These are phyloP conservation scores for Nothomitra cinnamomea DNA, from an alignment of 2,329 filamentous ascomycete genomes.

Conservation along the genomic window DNA sequence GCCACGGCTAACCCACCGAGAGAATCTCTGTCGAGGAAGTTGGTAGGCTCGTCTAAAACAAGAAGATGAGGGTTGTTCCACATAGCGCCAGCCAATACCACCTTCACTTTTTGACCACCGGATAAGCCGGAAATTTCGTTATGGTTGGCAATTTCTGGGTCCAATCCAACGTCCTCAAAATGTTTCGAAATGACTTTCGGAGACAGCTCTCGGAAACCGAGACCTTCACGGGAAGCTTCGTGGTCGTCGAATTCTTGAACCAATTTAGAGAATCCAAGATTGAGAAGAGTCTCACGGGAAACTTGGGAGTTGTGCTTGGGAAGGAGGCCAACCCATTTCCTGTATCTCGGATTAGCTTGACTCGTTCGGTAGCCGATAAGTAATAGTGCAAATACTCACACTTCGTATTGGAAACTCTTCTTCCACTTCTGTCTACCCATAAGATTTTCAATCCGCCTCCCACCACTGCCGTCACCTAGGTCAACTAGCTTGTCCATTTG, in stretches of 20 bases:
- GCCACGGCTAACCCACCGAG: slow-evolving; percentile 93
- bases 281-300: slow-evolving; percentile 75
- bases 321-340: slow-evolving; percentile 75
- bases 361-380: not conserved
- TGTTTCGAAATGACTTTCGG: slow-evolving; percentile 93
- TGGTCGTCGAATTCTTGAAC: slow-evolving; percentile 98
- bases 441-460: slow-evolving; percentile 64
- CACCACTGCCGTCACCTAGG: slow-evolving; percentile 63
- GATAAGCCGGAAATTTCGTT: slow-evolving; percentile 94
- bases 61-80: slow-evolving; percentile 98
- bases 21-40: slow-evolving; percentile 96
- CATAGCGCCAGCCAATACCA: slow-evolving; percentile 89
- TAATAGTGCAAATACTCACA: slow-evolving; percentile 41
- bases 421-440: slow-evolving; percentile 98
- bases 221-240: slow-evolving; percentile 93
- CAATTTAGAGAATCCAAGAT: slow-evolving; percentile 80
- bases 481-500: slow-evolving; percentile 90
- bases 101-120: slow-evolving; percentile 97
- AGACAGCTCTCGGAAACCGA: slow-evolving; percentile 86
- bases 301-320: slow-evolving; percentile 90
- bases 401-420: slow-evolving; percentile 97
- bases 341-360: slow-evolving; percentile 16
- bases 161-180: slow-evolving; percentile 90
- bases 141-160: slow-evolving; percentile 97
- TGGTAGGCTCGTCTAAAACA: slow-evolving; percentile 95